Conservation (phyloP, 371 early-diverging fungal genomes). For the Circinella umbellata region DNA sequence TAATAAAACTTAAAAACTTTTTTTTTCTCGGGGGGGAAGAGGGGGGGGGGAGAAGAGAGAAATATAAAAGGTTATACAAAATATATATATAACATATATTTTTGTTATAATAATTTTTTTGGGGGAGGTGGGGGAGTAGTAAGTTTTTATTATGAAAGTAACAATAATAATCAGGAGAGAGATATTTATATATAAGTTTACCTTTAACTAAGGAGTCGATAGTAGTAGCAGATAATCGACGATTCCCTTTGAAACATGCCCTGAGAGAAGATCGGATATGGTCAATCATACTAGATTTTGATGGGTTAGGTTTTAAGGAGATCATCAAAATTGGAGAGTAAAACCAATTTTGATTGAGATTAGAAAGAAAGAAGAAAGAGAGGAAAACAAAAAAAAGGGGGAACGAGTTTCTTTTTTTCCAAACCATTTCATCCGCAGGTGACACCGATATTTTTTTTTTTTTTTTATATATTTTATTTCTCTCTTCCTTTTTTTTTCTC, state of each 20-base stretch:
- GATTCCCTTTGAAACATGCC: slow-evolving; percentile 20
- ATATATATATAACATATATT: too few relatives aligned
- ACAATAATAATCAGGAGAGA: neutral
- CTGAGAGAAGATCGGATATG: slow-evolving; percentile 17
- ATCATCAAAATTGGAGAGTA: neutral
- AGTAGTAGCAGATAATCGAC: slow-evolving; percentile 12
- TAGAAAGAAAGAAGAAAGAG: neutral
- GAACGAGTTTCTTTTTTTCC: neutral
- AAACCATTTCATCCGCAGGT: neutral
- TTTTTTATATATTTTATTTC: neutral
- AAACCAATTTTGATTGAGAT: neutral
- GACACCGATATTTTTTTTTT: neutral
- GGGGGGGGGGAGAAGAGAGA: too few relatives aligned
- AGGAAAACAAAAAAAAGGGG: slow-evolving; percentile 6
- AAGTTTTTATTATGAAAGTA: neutral
- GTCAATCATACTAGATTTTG: slow-evolving; percentile 1
- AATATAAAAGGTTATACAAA: neutral
- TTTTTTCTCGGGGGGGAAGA: too few relatives aligned
- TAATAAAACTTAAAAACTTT: too few relatives aligned
- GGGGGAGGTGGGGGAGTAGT: neutral
- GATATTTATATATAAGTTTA: neutral
- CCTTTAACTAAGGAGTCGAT: slow-evolving; percentile 15
- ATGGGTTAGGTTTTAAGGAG: slow-evolving; percentile 19
- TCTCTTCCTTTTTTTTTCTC: slow-evolving; percentile 9
- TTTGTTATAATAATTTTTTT: neutral